phyloP scores from a whole-genome alignment of 2,329 filamentous ascomycete species.

The Thielaviopsis punctulata region DNA sequence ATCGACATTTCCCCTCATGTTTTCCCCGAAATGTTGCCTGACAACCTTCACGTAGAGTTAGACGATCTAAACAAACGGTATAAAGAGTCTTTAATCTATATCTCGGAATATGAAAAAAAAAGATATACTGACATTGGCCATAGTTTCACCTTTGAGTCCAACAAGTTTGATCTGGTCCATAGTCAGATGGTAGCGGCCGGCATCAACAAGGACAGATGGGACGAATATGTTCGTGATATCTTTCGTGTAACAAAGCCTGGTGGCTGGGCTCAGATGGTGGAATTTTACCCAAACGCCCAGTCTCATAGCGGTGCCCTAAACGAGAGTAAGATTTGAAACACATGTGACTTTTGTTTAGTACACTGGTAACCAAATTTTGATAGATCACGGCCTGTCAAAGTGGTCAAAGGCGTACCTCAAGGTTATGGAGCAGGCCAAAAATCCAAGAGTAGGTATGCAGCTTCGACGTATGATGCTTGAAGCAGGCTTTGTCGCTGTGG shows the following conservation, averaged over 20 bases:
- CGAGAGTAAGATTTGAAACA: slow-evolving; percentile 27
- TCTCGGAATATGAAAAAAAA: background rate
- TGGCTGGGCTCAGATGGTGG: slow-evolving; percentile 80
- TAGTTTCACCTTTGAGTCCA: slow-evolving; percentile 49
- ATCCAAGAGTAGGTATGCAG: slow-evolving; percentile 45
- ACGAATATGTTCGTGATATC: slow-evolving; percentile 59
- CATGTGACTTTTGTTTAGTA: background rate
- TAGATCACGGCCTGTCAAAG: slow-evolving; percentile 44
- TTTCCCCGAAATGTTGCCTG: slow-evolving; percentile 42
- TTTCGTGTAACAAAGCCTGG: slow-evolving; percentile 52
- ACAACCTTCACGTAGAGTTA: slow-evolving; percentile 53
- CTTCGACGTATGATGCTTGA: slow-evolving; percentile 39
- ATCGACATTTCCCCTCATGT: slow-evolving; percentile 4
- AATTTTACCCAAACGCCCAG: slow-evolving; percentile 71
- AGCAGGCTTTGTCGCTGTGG: slow-evolving; percentile 52
- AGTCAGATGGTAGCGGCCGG: slow-evolving; percentile 57
- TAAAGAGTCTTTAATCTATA: slow-evolving; percentile 13
- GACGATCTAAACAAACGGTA: slow-evolving; percentile 53
- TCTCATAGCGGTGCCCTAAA: slow-evolving; percentile 69
- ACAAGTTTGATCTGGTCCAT: slow-evolving; percentile 69
- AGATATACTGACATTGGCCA: background rate
- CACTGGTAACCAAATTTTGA: background rate
- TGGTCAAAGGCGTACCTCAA: slow-evolving; percentile 52
- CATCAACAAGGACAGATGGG: slow-evolving; percentile 57
- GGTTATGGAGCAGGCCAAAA: slow-evolving; percentile 45